Evolutionary conservation across 2,329 filamentous ascomycete species (phyloP), one percentile per base, ranked within the genome.

Genomic region (Colletotrichum cordylinicola): DNA sequence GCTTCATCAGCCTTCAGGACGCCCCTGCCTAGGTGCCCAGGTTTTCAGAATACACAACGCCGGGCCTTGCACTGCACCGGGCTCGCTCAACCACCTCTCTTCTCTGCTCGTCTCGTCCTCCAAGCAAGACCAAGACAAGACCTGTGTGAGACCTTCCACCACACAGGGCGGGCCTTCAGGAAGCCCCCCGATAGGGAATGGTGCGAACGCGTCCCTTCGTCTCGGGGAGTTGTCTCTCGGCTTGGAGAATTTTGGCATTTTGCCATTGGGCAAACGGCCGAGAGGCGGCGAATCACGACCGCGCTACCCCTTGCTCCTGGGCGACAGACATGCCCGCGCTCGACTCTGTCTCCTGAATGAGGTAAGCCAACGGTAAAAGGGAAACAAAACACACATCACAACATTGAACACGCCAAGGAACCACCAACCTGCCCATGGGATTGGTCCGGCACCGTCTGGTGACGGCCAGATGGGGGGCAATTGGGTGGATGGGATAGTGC

Each of bases 191-290:
- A 75, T 48, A n/a, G 27, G 64, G 73, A 75, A 58, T 60, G 43
- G 70, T 16, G 27, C 39, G 35, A 60, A 75, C 73, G 73, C 73
- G 70, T 75, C 73, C 33, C 56, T 61, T 73, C 70, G 33, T 67
- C 73, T 67, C 55, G 67, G 48, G 64, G 62, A 70, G 66, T 61
- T 73, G 70, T 68, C 64, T 64, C 56, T 64, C 61, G 62, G 70
- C 64, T 72, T 75, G 73, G 73, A 73, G 73, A 75, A 75, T 75
- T 73, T 48, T 73, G 73, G 69, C 73, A 67, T 37, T 8, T 64
- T 62, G 62, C 55, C 62, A 75, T 75, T 75, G 73, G 73, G 21
- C 56, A 18, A 58, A 35, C 33, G 27, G 29, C n/a, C 43, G 39
- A 43, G 43, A 62, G 56, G 62, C 58, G 70, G 62, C 73, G 69